Evolutionary conservation across 805 yeast genomes (phyloP), one percentile per base, ranked within the genome.

Genomic region (Sugiyamaella marilandica): DNA sequence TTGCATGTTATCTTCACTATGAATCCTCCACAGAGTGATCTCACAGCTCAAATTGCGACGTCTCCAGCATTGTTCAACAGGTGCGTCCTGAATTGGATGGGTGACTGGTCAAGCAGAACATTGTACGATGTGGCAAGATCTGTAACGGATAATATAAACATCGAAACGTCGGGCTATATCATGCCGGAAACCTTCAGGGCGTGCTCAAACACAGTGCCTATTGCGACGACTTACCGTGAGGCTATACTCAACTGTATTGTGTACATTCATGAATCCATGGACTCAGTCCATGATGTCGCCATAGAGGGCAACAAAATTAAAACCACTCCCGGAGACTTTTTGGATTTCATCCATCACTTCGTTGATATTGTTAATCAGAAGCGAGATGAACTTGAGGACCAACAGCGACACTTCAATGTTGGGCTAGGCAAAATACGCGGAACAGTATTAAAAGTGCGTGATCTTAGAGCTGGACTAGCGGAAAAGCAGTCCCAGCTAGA

Each of bases 31-130:
- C 68, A 74, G 13, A 56, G 61, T 1, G 64, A 58, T n/a, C 51
- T 68, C 8, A 49, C 66, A 0, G 50, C 83, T 0, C 78, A 76
- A 16, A 74, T 83, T 11, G 74, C 84, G 1, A 74, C 89, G 0
- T 91, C 97, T 0, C 96, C 97, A 0, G 97, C 97, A 0, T 70
- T 91, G 33, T 84, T 88, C 68, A 91, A 91, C 62, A 73, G 98
- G 62, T 91, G 97, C 72, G 95, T 88, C 1, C 68, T 92, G 36
- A 81, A 84, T 62, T 87, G 92, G 90, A 82, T 89, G 84, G 96
- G 96, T 3, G 81, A 81, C 50, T 91, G 97, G 97, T 74, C 84
- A 0, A 54, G 59, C 2, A 54, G 62, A 0, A 70, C 89, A 0
- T 65, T 84, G 47, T 50, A 56, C 5, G 79, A 80, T 47, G 80